phyloP scores from a whole-genome alignment of 495 filamentous ascomycete species.

The Mytilinidion resinicola region DNA sequence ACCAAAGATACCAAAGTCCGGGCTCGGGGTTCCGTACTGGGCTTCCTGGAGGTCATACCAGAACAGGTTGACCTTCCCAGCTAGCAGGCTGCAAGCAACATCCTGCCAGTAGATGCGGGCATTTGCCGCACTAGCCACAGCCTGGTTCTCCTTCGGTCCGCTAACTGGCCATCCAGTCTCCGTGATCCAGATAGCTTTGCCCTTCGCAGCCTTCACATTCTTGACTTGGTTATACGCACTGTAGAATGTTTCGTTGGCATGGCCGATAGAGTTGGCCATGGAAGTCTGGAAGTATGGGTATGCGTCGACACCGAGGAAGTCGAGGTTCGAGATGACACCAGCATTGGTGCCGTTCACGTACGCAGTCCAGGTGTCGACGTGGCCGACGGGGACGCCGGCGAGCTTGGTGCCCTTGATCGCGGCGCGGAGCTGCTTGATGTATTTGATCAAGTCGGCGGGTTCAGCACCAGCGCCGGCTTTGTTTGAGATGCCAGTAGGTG shows the following conservation, averaged over 20 bases:
- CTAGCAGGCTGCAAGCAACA: slow-evolving; percentile 68
- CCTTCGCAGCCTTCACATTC: slow-evolving; percentile 52
- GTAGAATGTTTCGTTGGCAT: slow-evolving; percentile 56
- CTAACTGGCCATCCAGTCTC: slow-evolving; percentile 84
- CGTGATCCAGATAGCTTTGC: slow-evolving; percentile 79
- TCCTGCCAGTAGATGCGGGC: slow-evolving; percentile 73
- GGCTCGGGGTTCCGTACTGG: slow-evolving; percentile 48
- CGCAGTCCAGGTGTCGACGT: slow-evolving; percentile 89
- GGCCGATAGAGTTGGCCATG: slow-evolving; percentile 56
- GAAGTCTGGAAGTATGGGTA: slow-evolving; percentile 60
- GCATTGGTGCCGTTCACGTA: slow-evolving; percentile 71
- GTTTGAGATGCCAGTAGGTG: slow-evolving; percentile 48
- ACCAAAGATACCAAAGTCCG: slow-evolving; percentile 63
- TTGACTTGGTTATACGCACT: slow-evolving; percentile 45
- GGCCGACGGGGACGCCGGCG: slow-evolving; percentile 56
- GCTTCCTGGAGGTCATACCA: slow-evolving; percentile 73
- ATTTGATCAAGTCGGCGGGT: slow-evolving; percentile 53
- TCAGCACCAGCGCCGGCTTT: slow-evolving; percentile 52
- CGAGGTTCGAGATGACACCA: slow-evolving; percentile 59
- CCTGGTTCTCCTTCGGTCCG: slow-evolving; percentile 54
- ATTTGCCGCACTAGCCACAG: slow-evolving; percentile 59
- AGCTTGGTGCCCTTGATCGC: slow-evolving; percentile 54
- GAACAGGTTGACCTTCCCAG: slow-evolving; percentile 58
- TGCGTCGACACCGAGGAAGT: slow-evolving; percentile 74
- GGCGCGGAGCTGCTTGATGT: slow-evolving; percentile 59